These are phyloP conservation scores for Kondoa malvinella DNA, from an alignment of 768 basidiomycete genomes.

Conservation along the genomic window DNA sequence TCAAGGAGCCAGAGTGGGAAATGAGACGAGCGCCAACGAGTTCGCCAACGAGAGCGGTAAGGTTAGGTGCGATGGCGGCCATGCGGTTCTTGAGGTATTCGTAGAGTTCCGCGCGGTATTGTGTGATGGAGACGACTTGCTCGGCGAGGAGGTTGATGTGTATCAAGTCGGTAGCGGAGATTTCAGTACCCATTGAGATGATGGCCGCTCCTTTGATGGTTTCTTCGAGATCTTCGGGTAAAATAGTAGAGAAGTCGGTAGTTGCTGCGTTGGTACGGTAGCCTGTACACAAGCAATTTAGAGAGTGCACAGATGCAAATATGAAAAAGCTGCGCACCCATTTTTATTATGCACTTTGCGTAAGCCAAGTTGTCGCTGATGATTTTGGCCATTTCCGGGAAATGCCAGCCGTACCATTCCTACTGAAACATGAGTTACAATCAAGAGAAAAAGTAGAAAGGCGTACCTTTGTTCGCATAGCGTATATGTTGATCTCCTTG, in stretches of 20 bases:
- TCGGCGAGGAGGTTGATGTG: slow-evolving; percentile 95
- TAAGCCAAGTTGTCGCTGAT: slow-evolving; percentile 93
- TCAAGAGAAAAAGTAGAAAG: not conserved
- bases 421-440: slow-evolving; percentile 30
- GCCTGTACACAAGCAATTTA: slow-evolving; percentile 1
- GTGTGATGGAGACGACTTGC: slow-evolving; percentile 90
- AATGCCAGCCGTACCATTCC: slow-evolving; percentile 99
- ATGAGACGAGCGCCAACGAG: slow-evolving; percentile 60
- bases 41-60: slow-evolving; percentile 69
- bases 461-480: slow-evolving; percentile 91
- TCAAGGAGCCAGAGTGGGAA: slow-evolving; percentile 39
- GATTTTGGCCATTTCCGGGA: slow-evolving; percentile 98
- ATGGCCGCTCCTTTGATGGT: slow-evolving; percentile 88
- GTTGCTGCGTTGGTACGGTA: slow-evolving; percentile 84
- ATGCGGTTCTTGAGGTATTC: slow-evolving; percentile 96
- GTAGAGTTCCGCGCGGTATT: slow-evolving; percentile 82
- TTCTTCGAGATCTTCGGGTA: slow-evolving; percentile 93
- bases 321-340: slow-evolving; percentile 45
- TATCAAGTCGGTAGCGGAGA: slow-evolving; percentile 86
- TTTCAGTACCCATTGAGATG: slow-evolving; percentile 99
- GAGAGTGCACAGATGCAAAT: slow-evolving; percentile 2
- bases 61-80: slow-evolving; percentile 92
- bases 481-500: slow-evolving; percentile 98
- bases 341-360: slow-evolving; percentile 74
- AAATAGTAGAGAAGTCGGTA: slow-evolving; percentile 70